Percentiles rank a stretch among this genome's conserved stretches.
Evolutionary conservation across 1,284 basidiomycete genomes (phyloP).

Genomic region (Papiliotrema fonsecae): DNA sequence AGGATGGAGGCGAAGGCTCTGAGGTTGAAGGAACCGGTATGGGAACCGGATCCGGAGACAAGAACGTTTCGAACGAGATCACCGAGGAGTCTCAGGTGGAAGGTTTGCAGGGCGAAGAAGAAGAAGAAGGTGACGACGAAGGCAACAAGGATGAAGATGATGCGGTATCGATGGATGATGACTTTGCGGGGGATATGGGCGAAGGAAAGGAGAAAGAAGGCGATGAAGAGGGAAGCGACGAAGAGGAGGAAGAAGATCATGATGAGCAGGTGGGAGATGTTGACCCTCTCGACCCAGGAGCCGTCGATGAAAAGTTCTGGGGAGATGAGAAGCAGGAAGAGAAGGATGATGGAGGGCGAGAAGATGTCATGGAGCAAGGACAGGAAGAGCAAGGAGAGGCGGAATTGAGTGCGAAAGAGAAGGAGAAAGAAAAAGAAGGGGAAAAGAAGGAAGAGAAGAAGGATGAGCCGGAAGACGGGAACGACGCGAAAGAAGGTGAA

Average conservation of each 20-base stretch:
- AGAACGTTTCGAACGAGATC: conserved; percentile 88
- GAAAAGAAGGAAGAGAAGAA: conserved; percentile 46
- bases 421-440: conserved; percentile 46
- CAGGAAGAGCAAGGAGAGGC: conserved; percentile 52
- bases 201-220: conserved; percentile 63
- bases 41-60: conserved; percentile 74
- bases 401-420: conserved; percentile 69
- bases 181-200: conserved; percentile 73
- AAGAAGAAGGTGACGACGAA: conserved; percentile 53
- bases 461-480: conserved; percentile 40
- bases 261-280: conserved; percentile 84
- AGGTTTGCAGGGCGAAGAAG: conserved; percentile 74
- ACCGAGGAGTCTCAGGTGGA: conserved; percentile 95
- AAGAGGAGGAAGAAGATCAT: conserved; percentile 57
- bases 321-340: conserved; percentile 65
- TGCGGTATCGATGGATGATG: conserved; percentile 57
- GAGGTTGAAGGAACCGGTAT: conserved; percentile 69
- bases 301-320: conserved; percentile 97
- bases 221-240: conserved; percentile 55
- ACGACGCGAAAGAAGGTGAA: conserved; percentile 37
- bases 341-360: conserved; percentile 44
- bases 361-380: conserved; percentile 48
- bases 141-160: conserved; percentile 59
- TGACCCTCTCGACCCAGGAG: conserved; percentile 77
- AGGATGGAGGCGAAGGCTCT: conserved; percentile 49